phyloP scores from a whole-genome alignment of 2,329 filamentous ascomycete genomes.

The Fusarium keratoplasticum region DNA sequence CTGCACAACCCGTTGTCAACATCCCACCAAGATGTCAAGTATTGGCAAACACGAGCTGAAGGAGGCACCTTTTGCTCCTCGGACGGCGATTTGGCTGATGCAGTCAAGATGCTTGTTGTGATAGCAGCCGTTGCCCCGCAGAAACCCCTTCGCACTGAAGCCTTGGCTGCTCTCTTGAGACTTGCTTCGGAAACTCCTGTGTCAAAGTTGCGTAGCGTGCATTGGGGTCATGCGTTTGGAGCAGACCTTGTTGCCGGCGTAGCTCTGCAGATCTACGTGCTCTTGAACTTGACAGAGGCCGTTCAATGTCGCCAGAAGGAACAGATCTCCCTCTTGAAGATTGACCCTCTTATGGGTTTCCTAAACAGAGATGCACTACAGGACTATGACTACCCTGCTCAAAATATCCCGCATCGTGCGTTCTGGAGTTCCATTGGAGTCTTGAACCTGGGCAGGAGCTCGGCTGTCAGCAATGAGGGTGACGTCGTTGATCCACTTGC shows the following conservation, averaged over 20 bases:
- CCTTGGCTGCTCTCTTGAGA: neutral
- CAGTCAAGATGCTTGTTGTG: neutral
- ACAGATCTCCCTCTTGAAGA: neutral
- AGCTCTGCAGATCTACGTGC: conserved; percentile 1
- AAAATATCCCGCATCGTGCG: conserved; percentile 12
- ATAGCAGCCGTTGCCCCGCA: neutral
- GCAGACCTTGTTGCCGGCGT: neutral
- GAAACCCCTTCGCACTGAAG: neutral
- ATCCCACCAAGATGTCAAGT: neutral
- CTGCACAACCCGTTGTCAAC: neutral
- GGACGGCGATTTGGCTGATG: neutral
- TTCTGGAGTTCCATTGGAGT: conserved; percentile 14
- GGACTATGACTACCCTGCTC: conserved; percentile 5
- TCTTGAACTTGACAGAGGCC: conserved; percentile 18
- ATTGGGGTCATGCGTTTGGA: conserved; percentile 10
- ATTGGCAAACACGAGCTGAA: neutral
- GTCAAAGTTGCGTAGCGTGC: neutral
- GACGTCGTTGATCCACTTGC: neutral
- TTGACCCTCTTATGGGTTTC: neutral
- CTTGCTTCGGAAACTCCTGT: neutral
- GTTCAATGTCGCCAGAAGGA: neutral
- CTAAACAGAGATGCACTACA: neutral
- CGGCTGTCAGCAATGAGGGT: neutral
- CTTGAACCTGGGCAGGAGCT: neutral
- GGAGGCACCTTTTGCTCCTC: neutral